Evolutionary conservation across 225 moss, liverwort and hornwort species (phyloP).

Genomic region (Marchantia polymorpha): DNA sequence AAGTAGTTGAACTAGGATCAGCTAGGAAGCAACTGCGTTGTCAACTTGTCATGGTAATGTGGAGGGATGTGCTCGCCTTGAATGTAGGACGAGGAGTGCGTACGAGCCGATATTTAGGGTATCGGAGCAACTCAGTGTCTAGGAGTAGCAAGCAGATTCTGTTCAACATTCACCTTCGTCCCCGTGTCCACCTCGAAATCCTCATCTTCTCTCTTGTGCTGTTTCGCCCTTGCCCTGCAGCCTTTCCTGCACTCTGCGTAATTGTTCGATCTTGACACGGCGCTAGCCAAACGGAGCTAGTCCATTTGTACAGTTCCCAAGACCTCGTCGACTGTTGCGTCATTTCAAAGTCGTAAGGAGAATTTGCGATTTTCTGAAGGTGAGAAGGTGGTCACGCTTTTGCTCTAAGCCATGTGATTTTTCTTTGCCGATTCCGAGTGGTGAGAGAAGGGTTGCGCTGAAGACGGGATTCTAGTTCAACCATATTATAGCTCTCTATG

Average conservation of each 20-base stretch:
- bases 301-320: background rate
- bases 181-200: background rate
- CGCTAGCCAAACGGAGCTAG: background rate
- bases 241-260: background rate
- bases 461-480: no score
- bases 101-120: slow-evolving; percentile 7
- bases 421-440: background rate
- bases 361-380: background rate
- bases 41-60: no score
- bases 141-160: background rate
- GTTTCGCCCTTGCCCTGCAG: background rate
- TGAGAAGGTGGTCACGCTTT: background rate
- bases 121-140: background rate
- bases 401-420: background rate
- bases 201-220: background rate
- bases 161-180: background rate
- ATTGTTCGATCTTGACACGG: background rate
- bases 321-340: background rate
- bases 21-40: no score
- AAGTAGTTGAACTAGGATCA: no score
- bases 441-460: no score
- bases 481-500: no score
- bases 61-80: no score
- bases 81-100: background rate
- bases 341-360: background rate